Evolutionary conservation across 2,329 filamentous ascomycete species (phyloP).

Genomic region (Sporothrix globosa): DNA sequence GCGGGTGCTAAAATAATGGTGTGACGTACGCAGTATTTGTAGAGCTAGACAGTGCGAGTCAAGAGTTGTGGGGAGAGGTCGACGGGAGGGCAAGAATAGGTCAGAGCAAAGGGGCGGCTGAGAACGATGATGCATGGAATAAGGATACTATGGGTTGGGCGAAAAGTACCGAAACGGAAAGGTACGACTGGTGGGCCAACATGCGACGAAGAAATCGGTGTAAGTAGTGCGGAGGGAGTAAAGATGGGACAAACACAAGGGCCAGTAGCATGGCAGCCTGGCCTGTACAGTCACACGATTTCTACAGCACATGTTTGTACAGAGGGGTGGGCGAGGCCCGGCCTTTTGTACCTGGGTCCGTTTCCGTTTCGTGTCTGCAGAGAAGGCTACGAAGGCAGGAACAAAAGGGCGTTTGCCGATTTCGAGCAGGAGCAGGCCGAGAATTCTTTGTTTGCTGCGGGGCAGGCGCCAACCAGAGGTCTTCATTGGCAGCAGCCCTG

Average conservation of each 20-base stretch:
- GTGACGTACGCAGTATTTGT: neutral
- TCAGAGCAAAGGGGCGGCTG: constrained; percentile 2
- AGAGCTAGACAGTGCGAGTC: constrained; percentile 7
- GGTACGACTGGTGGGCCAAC: neutral
- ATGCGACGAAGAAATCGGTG: neutral
- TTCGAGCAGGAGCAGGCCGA: neutral
- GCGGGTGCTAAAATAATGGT: neutral
- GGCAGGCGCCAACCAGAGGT: neutral
- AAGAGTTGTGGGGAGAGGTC: neutral
- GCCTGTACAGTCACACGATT: neutral
- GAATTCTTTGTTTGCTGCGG: constrained; percentile 24
- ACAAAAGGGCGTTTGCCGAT: neutral
- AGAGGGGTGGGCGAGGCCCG: neutral
- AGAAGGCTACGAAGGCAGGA: neutral
- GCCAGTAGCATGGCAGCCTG: neutral
- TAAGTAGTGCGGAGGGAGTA: neutral
- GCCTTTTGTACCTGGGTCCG: constrained; percentile 8
- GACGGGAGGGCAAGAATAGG: neutral
- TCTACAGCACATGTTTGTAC: neutral
- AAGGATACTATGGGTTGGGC: neutral
- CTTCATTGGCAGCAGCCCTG: neutral
- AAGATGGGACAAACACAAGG: no score
- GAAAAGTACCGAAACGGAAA: constrained; percentile 9
- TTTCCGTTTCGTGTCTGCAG: constrained; percentile 11
- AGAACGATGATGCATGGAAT: constrained; percentile 12